Evolutionary conservation across 495 filamentous ascomycete genomes (phyloP).

Genomic region (Xylaria acuta): DNA sequence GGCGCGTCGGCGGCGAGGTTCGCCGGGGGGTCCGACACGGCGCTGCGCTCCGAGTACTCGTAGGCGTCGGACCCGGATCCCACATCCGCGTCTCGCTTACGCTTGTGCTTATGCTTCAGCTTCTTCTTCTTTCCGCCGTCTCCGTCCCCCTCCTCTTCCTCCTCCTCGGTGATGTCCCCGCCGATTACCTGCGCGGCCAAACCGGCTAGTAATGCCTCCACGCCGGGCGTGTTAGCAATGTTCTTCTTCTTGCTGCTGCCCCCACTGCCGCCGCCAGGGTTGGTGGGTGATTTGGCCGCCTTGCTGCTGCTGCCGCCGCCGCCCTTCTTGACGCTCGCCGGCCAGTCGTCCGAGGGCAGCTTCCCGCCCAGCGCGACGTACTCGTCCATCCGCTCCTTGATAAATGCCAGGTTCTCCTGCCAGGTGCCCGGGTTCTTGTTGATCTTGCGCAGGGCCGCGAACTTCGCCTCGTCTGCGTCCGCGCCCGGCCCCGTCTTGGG

Average conservation of each 20-base stretch:
- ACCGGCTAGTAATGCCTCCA: not conserved
- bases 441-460: not conserved
- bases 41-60: conserved; percentile 37
- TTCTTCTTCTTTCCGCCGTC: not conserved
- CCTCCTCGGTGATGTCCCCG: not conserved
- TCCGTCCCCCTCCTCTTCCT: not conserved
- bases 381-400: not conserved
- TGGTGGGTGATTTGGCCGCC: too few species aligned
- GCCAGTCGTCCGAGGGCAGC: not conserved
- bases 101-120: conserved; percentile 22
- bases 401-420: conserved; percentile 1
- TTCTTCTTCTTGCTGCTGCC: not conserved
- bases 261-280: too few species aligned
- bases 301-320: too few species aligned
- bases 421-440: not conserved
- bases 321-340: not conserved
- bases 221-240: not conserved
- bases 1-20: conserved; percentile 22
- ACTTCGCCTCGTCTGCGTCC: too few species aligned
- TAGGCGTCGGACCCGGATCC: conserved; percentile 14
- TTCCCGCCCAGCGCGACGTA: not conserved
- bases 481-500: too few species aligned
- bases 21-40: conserved; percentile 28
- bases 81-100: conserved; percentile 19
- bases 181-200: not conserved